Evolutionary conservation across 1,139 yeast genomes (phyloP).

Genomic region (Magnusiomyces clavatus): DNA sequence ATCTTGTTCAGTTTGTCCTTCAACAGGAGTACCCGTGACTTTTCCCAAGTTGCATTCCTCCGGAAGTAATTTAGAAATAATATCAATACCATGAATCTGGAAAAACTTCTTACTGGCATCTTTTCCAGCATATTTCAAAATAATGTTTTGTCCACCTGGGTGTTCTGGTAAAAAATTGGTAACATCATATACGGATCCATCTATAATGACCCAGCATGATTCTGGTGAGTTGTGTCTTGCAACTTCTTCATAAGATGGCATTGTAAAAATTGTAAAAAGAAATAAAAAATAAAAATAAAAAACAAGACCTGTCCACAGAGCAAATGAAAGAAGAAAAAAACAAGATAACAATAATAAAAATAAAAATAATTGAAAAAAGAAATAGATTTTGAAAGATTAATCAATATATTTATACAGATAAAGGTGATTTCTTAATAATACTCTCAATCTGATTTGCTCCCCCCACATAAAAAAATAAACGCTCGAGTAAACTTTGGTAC

Average conservation of each 20-base stretch:
- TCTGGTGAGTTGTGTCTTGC: constrained; percentile 52
- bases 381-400: background rate
- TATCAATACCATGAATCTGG: constrained; percentile 81
- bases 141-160: constrained; percentile 81
- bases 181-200: constrained; percentile 77
- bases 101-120: constrained; percentile 85
- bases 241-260: constrained; percentile 42
- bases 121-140: constrained; percentile 74
- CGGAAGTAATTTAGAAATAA: constrained; percentile 48
- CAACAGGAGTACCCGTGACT: background rate
- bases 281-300: background rate
- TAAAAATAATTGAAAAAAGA: background rate
- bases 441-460: too few species aligned
- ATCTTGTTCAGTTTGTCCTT: constrained; percentile 2
- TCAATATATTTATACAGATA: background rate
- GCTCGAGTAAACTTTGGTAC: too few species aligned
- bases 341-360: background rate
- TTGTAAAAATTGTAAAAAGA: background rate
- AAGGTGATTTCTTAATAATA: too few species aligned
- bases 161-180: constrained; percentile 72
- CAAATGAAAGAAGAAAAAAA: background rate
- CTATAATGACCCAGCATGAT: constrained; percentile 85
- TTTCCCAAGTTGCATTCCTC: constrained; percentile 40
- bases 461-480: too few species aligned
- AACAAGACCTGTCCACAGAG: background rate